Evolutionary conservation across 305 asterid species (phyloP), one percentile per base, ranked within the genome.

Genomic region (Fraxinus floribunda): DNA sequence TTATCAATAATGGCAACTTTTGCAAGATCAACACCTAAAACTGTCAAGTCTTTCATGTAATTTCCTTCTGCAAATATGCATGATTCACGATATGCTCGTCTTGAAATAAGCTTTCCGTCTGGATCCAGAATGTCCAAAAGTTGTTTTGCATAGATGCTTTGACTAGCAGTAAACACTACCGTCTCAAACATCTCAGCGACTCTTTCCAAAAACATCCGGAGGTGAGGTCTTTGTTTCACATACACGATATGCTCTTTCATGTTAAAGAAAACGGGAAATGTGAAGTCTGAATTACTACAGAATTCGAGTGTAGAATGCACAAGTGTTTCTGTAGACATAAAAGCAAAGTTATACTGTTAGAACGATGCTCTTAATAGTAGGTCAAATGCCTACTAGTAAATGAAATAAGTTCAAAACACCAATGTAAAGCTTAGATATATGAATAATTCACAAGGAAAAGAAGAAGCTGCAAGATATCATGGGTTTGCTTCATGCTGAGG

Each of bases 91-190:
- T 92, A 96, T 46, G 95, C 98, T 79, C 98, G 92, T 82, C 91
- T 87, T 80, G 98, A 91, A 78, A 96, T 89, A 85, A 93, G 62
- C 78, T 89, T 94, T 76, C 93, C 97, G 36, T 90, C 92, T 77
- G 98, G 99, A 90, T 96, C 99, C 86, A 96, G 88, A 81, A 91
- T 91, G 89, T 96, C 98, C 22, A 96, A 82, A 70, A 96, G 93
- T 55, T 94, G 94, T 78, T 94, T 86, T 0, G 99, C 98, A 57
- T 96, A 96, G 83, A 94, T 90, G 93, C 99, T 96, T 89, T 94
- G 98, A 84, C 99, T 96, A 80, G 99, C 99, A 35, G 99, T 96
- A 89, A 96, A 96, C 78, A 96, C 89, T 79, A 96, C 92, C 38
- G 93, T 86, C 84, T 96, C 97, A 83, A 96, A 96, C 95, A 96